Evolutionary conservation across 306 rosid species (phyloP), one percentile per base, ranked within the genome.

Genomic region (Datisca glomerata): DNA sequence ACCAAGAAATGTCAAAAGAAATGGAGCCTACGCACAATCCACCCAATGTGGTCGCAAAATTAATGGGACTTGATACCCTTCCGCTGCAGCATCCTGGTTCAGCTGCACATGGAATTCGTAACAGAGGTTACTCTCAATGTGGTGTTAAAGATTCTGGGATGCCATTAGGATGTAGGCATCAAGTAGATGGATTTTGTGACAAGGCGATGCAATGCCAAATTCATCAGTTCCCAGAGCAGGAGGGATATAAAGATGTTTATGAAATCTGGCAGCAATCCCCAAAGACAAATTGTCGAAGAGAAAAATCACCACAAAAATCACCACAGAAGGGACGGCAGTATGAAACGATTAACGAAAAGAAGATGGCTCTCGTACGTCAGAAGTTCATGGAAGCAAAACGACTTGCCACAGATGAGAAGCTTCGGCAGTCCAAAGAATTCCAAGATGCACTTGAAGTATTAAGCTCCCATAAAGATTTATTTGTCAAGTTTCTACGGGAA

Each of bases 41-140:
- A 22, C 72, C 96, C 38, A 91, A 84, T 53, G 72, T 80, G 42
- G 94, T 91, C 56, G 98, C 98, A 51, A 80, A 78, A 67, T 67
- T 85, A 63, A 91, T 85, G 98, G 98, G 96, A 55, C 86, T 91
- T 56, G 98, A 91, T 33, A 29, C 75, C 60, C 60, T 80, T 35
- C 86, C 92, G 31, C 86, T 86, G 31, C 48, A 66, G 58, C 73
- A 70, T 51, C 47, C 72, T 33, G 69, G 62, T 66, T 51, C 73
- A 51, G 60, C 82, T 22, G 59, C 63, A 39, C 74, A 68, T 50
- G 71, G 73, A 66, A 72, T 63, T 56, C 68, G 45, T 55, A 55
- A 63, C 41, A 70, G 70, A 62, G 66, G 66, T 51, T 47, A 40
- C 68, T 64, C 79, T 22, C 71, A 52, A 43, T 70, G 71, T 17